Percentiles rank a stretch among this genome's conserved stretches.
Evolutionary conservation across 768 basidiomycete species (phyloP).

Genomic region (Collybia mongolica): DNA sequence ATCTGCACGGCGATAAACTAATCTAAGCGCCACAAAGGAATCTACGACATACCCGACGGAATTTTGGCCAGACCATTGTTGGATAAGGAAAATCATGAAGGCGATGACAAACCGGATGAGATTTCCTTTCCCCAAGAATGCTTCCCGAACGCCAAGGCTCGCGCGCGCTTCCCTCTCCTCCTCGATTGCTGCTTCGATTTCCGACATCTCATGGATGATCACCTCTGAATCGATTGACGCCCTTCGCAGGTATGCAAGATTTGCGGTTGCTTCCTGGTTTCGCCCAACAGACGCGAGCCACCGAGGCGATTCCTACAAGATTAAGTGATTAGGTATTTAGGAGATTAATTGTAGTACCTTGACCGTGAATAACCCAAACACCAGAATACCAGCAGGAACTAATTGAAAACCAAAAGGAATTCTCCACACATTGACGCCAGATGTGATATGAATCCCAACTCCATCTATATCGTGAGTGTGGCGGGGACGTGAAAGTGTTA

Average conservation of each 20-base stretch:
- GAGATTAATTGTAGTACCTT: constrained; percentile 35
- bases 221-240: constrained; percentile 37
- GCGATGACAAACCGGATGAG: constrained; percentile 81
- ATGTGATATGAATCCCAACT: constrained; percentile 50
- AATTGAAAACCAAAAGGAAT: constrained; percentile 79
- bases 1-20: constrained; percentile 27
- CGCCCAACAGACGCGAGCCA: constrained; percentile 70
- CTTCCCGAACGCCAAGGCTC: constrained; percentile 66
- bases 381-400: constrained; percentile 73
- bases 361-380: constrained; percentile 65
- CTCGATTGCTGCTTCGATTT: constrained; percentile 77
- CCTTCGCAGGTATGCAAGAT: constrained; percentile 64
- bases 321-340: not conserved
- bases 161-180: constrained; percentile 69
- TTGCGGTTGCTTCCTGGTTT: constrained; percentile 49
- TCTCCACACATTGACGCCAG: constrained; percentile 56
- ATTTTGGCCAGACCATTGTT: constrained; percentile 87
- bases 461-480: constrained; percentile 42
- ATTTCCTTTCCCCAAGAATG: constrained; percentile 83
- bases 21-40: no score
- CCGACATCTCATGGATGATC: constrained; percentile 67
- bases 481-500: no score
- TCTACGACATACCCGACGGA: constrained; percentile 51
- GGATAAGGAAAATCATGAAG: constrained; percentile 73
- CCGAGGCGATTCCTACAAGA: constrained; percentile 66